A percentile compares a stretch with the other conserved stretches of the same genome.
Evolutionary conservation across 352 stramenopile genomes (phyloP).

Genomic region (Globisporangium spinosum): DNA sequence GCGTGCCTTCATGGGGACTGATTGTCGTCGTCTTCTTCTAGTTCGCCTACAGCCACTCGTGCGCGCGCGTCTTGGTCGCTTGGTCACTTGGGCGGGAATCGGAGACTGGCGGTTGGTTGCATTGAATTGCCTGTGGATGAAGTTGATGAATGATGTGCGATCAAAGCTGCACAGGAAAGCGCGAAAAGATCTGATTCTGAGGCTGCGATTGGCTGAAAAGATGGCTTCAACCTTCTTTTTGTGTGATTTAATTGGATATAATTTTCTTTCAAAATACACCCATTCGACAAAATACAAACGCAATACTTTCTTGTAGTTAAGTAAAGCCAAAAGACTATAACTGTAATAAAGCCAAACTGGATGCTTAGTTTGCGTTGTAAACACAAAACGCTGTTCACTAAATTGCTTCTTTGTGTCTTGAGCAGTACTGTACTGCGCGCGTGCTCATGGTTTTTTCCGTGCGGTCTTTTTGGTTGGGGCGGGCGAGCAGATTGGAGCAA

Average conservation of each 20-base stretch:
- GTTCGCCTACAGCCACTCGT: background rate
- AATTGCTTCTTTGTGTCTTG: background rate
- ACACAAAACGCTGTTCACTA: background rate
- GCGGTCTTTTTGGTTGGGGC: background rate
- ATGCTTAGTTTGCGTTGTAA: background rate
- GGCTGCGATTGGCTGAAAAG: background rate
- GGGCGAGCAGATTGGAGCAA: background rate
- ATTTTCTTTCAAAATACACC: background rate
- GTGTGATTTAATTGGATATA: background rate
- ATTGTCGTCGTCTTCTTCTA: background rate
- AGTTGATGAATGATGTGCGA: slow-evolving; percentile 1
- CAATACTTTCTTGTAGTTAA: background rate
- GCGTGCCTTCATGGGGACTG: background rate
- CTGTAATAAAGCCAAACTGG: background rate
- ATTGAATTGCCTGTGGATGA: background rate
- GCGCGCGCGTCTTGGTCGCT: background rate
- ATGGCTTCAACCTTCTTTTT: background rate
- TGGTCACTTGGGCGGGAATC: background rate
- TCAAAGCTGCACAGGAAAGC: background rate
- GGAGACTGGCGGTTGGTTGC: background rate
- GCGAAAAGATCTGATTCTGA: slow-evolving; percentile 1
- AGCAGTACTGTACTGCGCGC: background rate
- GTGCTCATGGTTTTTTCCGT: slow-evolving; percentile 2
- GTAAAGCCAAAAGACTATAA: background rate
- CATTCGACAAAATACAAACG: background rate